phyloP scores from a whole-genome alignment of 2,329 filamentous ascomycete genomes.

The Sclerotinia glacialis region DNA sequence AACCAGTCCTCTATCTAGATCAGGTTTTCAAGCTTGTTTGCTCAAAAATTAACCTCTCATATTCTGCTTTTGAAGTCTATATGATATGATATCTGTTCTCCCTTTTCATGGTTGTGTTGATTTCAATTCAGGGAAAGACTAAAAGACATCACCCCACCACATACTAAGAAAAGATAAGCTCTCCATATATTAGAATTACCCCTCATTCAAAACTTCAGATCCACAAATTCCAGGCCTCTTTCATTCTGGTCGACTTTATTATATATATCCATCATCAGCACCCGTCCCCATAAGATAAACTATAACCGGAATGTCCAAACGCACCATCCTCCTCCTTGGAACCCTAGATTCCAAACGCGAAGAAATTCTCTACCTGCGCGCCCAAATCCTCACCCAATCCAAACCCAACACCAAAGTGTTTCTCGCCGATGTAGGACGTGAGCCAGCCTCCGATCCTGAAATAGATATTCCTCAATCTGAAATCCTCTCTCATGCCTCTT shows the following conservation, averaged over 20 bases:
- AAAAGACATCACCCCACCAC: background rate
- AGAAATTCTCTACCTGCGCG: constrained; percentile 54
- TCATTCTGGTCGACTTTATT: background rate
- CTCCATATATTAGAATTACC: too few relatives aligned
- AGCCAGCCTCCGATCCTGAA: constrained; percentile 42
- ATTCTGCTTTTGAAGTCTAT: too few relatives aligned
- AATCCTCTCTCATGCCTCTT: constrained; percentile 42
- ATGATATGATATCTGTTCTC: background rate
- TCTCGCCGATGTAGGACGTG: constrained; percentile 56
- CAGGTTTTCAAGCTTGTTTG: too few relatives aligned
- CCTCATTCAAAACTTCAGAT: background rate
- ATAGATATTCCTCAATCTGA: constrained; percentile 49
- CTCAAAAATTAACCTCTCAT: too few relatives aligned
- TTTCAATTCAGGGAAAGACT: background rate
- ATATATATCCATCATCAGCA: background rate
- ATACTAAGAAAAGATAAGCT: too few relatives aligned
- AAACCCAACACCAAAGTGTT: constrained; percentile 41
- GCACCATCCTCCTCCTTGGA: constrained; percentile 52
- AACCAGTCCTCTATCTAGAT: too few relatives aligned
- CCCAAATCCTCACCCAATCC: constrained; percentile 41
- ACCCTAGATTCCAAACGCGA: constrained; percentile 63
- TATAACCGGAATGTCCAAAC: constrained; percentile 36
- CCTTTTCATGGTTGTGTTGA: background rate
- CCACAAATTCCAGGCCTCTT: background rate
- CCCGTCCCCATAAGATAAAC: background rate